A percentile compares a stretch with the other conserved stretches of the same genome.
Evolutionary conservation across 768 basidiomycete genomes (phyloP).

Genomic region (Xanthoconium stramineum): DNA sequence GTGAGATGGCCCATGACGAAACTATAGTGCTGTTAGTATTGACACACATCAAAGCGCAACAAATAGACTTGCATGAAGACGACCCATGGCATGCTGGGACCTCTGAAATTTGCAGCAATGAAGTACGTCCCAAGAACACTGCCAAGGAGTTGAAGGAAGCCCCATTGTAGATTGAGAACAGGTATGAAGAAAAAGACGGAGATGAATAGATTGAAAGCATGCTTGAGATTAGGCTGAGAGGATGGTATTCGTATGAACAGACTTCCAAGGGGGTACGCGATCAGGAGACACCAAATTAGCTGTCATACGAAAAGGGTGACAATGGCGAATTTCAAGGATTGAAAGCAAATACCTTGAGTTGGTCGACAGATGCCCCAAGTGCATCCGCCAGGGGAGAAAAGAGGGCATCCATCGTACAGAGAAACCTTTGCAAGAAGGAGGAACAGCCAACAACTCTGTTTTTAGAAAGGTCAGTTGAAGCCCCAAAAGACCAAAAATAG

Average conservation of each 20-base stretch:
- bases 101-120: constrained; percentile 54
- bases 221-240: constrained; percentile 61
- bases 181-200: constrained; percentile 77
- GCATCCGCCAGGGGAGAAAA: constrained; percentile 59
- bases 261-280: constrained; percentile 88
- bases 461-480: too few species aligned
- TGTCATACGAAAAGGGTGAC: constrained; percentile 31
- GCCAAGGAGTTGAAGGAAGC: constrained; percentile 71
- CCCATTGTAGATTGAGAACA: constrained; percentile 66
- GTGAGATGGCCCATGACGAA: constrained; percentile 89
- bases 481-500: too few species aligned
- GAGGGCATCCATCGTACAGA: constrained; percentile 42
- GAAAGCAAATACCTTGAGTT: constrained; percentile 60
- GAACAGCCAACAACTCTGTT: too few species aligned
- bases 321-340: not conserved
- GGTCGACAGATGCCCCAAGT: constrained; percentile 77
- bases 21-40: constrained; percentile 37
- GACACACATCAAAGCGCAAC: not conserved
- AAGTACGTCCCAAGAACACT: constrained; percentile 75
- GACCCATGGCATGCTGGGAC: constrained; percentile 85
- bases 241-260: constrained; percentile 81
- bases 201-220: constrained; percentile 75
- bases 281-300: constrained; percentile 83
- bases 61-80: constrained; percentile 62
- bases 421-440: not conserved